Evolutionary conservation across 2,329 filamentous ascomycete genomes (phyloP).

Genomic region (Cordyceps pruinosa): DNA sequence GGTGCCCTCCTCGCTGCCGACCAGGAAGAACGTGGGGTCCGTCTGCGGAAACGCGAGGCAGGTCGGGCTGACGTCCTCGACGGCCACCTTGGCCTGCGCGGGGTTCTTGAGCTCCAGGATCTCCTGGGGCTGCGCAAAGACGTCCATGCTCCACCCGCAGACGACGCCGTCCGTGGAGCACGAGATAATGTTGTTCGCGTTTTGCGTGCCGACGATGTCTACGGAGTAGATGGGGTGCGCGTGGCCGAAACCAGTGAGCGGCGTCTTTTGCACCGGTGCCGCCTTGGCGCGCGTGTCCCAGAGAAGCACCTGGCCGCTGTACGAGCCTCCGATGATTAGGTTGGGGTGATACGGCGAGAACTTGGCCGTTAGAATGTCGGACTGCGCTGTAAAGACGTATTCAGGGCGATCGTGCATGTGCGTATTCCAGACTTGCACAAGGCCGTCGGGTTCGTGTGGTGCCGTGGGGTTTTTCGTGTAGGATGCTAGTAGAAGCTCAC

Average conservation of each 20-base stretch:
- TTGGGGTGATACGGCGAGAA: slow-evolving; percentile 99
- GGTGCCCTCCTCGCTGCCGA: slow-evolving; percentile 91
- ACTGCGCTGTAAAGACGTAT: slow-evolving; percentile 94
- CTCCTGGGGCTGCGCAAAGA: slow-evolving; percentile 95
- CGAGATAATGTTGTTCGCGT: slow-evolving; percentile 97
- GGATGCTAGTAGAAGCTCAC: slow-evolving; percentile 83
- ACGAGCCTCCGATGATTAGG: slow-evolving; percentile 89
- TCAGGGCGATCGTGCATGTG: slow-evolving; percentile 92
- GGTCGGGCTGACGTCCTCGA: slow-evolving; percentile 90
- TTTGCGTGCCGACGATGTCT: slow-evolving; percentile 94
- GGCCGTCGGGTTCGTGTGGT: slow-evolving; percentile 84
- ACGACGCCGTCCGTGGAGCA: slow-evolving; percentile 95
- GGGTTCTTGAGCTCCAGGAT: slow-evolving; percentile 82
- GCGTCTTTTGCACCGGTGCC: slow-evolving; percentile 89
- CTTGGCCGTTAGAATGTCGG: slow-evolving; percentile 88
- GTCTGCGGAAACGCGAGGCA: slow-evolving; percentile 91
- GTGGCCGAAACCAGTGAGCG: slow-evolving; percentile 87
- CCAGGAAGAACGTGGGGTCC: slow-evolving; percentile 95
- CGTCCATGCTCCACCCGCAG: slow-evolving; percentile 96
- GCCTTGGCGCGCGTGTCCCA: slow-evolving; percentile 94
- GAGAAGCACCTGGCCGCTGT: slow-evolving; percentile 90
- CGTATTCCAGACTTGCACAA: slow-evolving; percentile 95
- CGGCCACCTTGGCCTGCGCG: slow-evolving; percentile 64
- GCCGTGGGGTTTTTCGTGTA: slow-evolving; percentile 97
- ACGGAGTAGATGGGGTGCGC: slow-evolving; percentile 95